Evolutionary conservation across 257 asterid genomes (phyloP), one percentile per base, ranked within the genome.

Genomic region (Anisodus tanguticus): DNA sequence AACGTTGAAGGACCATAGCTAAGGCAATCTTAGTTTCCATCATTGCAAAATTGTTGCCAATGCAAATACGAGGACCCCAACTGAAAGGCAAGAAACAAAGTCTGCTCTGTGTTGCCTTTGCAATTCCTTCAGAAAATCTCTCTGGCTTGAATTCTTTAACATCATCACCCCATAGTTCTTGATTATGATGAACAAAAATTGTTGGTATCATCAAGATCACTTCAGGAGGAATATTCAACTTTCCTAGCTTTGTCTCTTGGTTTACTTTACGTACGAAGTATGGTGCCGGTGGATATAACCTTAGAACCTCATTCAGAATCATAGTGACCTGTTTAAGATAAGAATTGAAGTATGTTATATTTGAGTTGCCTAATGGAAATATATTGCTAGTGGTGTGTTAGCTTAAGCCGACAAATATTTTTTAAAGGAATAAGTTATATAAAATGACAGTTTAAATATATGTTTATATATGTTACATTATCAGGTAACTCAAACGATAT

Each of bases 281-380:
- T 37, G 83, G 64, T 3, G 89, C 85, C 0, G 94, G 93, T 17
- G 96, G 93, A 77, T 91, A 92, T 26, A 92, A 37, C 58, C 96
- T 88, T 2, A 92, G 70, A 57, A 89, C 92, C 85, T 92, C 96
- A 45, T 89, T 45, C n/a, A 92, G 4, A 82, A 92, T 89, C 93
- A 88, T 89, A 0, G 87, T 90, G 16, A 92, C 87, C 95, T 91
- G 86, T 49, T 2, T 1, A 58, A 0, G 58, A 6, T 5, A n/a
- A 22, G 2, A 85, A 13, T 0, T 9, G 43, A 71, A 37, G 41
- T 9, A 22, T 9, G 43, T 49, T n/a, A 47, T 39, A 26, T 10
- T 67, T 54, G 22, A 54, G 2, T 31, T 15, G 7, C 19, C 51
- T 8, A 55, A 43, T 22, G 15, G 15, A 64, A 37, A 6, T 19